Base-by-base conservation (phyloP, 2,329 filamentous ascomycete species). In the Penicillium sp. region DNA sequence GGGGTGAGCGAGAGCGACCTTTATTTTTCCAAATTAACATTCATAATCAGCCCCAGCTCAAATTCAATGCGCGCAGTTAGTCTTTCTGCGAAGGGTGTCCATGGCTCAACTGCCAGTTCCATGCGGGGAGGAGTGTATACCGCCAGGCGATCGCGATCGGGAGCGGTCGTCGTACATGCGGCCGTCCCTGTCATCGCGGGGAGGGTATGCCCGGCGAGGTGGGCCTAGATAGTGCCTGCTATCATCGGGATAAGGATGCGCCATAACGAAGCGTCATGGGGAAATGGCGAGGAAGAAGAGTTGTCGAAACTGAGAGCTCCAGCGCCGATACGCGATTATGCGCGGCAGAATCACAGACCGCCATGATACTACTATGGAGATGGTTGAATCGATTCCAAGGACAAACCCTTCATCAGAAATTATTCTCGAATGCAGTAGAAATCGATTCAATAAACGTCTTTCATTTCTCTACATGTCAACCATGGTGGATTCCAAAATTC, bases 121-220 rank as follows among this genome's bases (percentile, higher is more conserved):
- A 63, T 72, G 68, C 54, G 66, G 64, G 64, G 70, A 64, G 64
- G 66, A 63, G 56, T 57, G 62, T 62, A 62, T 68, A 67, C 63
- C 64, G 56, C 64, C 64, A 59, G 68, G 68, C 41, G 67, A 67
- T 39, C 62, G 64, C 41, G 69, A 71, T 53, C 58, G 59, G 23
- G 65, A 62, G 39, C 57, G 62, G 45, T 74, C 72, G 50, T 73
- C 70, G 50, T 73, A 73, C 63, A 73, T 71, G 35, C 62, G 59
- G 33, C 65, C 68, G 35, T 71, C 67, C 37, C 62, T 58, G 39
- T 70, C 63, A 33, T 65, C 59, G 37, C 53, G 55, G 34, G 54
- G 51, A 34, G 56, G 54, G 29, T 57, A 57, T 0, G 51, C 53
- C 34, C 62, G 43, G n/a, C 53, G 35, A 3, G 40, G n/a, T 5